Base-by-base conservation (phyloP, 192 early-diverging fungal species). In the Backusella tarrabulga region DNA sequence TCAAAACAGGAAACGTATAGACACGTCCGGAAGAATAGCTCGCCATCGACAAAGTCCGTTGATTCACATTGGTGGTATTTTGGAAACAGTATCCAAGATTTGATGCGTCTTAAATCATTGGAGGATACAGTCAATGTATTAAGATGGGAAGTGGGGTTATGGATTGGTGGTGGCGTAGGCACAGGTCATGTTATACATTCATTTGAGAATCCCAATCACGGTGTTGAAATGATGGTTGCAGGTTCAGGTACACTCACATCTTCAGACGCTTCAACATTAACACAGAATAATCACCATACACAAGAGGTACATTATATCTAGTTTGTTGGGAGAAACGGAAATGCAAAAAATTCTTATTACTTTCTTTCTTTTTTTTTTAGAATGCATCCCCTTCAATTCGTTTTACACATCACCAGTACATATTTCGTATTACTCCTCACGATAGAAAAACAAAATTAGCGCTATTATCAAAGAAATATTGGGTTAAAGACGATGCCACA, bases 91-190 rank as follows among this genome's bases (percentile, higher is more conserved):
- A 36, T 75, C 36, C 32, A 46, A 9, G 73, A 79, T 14, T 41
- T 79, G 2, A 35, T 71, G 5, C 26, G 29, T 3, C 21, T 79
- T 21, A 66, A 71, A 44, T 67, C 54, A 21, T 76, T 71, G 41
- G 74, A 76, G 34, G 54, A 81, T 23, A 21, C 52, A 7, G 35
- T 79, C 17, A 34, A 73, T 34, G 52, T 34, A 11, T 46, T 74
- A 19, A 73, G 73, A 2, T 79, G 77, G 77, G 46, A 79, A 15
- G 42, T 79, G n/a, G 77, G 42, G 0, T 38, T 56, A 40, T 68
- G 68, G 50, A 50, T 79, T 34, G 77, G 77, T 34, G 77, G 77
- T 42, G 68, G 77, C 1, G 68, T 79, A 63, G 77, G 77, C 32
- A 74, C 42, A 12, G 77, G 77, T 6, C 26, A 42, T 21, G 44